These are phyloP conservation scores for Exophiala mesophila DNA, from an alignment of 2,329 filamentous ascomycete species.

Conservation along the genomic window DNA sequence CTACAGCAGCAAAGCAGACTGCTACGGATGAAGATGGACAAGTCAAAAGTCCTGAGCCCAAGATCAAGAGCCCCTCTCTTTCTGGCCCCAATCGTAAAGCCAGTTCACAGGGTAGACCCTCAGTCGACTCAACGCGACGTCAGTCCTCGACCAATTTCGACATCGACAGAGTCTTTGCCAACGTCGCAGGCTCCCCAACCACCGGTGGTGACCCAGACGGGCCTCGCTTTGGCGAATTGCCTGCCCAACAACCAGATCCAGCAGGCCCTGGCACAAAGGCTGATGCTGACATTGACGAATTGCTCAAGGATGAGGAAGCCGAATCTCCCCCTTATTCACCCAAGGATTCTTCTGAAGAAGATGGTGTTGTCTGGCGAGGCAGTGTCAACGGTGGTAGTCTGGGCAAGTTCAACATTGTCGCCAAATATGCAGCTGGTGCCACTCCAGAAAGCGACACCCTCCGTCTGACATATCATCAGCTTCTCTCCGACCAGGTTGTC, in stretches of 20 bases:
- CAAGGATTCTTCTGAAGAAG: slow-evolving; percentile 65
- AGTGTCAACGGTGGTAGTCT: slow-evolving; percentile 70
- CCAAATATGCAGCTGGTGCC: slow-evolving; percentile 77
- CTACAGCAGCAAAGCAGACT: slow-evolving; percentile 36
- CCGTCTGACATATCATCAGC: slow-evolving; percentile 58
- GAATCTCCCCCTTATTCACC: slow-evolving; percentile 81
- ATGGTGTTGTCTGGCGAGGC: slow-evolving; percentile 73
- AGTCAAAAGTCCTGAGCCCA: slow-evolving; percentile 25
- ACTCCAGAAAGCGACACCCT: slow-evolving; percentile 40
- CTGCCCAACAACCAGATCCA: slow-evolving; percentile 31
- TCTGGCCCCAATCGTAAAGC: background rate
- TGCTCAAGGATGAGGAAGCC: slow-evolving; percentile 76
- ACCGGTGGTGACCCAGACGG: slow-evolving; percentile 30
- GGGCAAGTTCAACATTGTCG: slow-evolving; percentile 69
- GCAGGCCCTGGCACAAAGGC: slow-evolving; percentile 51
- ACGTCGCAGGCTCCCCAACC: slow-evolving; percentile 51
- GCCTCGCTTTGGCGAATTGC: slow-evolving; percentile 42
- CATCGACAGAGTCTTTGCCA: slow-evolving; percentile 79
- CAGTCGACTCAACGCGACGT: slow-evolving; percentile 45
- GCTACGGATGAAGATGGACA: slow-evolving; percentile 33
- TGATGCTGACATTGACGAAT: slow-evolving; percentile 83
- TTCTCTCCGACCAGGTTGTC: slow-evolving; percentile 63
- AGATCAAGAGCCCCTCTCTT: slow-evolving; percentile 15
- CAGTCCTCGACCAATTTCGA: slow-evolving; percentile 64
- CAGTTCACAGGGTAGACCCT: slow-evolving; percentile 30